Evolutionary conservation across 2,329 filamentous ascomycete genomes (phyloP).

Genomic region (Ophidiomyces ophidiicola): DNA sequence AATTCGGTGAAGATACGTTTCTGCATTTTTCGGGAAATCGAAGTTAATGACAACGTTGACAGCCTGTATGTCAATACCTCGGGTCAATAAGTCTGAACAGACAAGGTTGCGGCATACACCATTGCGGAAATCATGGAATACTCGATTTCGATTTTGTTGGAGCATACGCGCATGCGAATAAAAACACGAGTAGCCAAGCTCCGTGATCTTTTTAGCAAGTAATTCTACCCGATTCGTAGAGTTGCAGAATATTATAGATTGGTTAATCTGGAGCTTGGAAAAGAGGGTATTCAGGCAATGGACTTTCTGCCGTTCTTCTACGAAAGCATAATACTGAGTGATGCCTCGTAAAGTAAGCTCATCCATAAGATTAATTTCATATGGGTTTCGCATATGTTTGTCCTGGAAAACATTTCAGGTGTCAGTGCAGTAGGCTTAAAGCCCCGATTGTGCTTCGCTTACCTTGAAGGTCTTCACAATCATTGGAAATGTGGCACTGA

Average conservation of each 20-base stretch:
- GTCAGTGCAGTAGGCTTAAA: not conserved
- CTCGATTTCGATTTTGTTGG: slow-evolving; percentile 85
- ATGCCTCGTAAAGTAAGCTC: slow-evolving; percentile 96
- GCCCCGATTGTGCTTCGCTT: slow-evolving; percentile 9
- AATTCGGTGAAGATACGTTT: slow-evolving; percentile 96
- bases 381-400: slow-evolving; percentile 91
- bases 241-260: slow-evolving; percentile 99
- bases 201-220: slow-evolving; percentile 97
- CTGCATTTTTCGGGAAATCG: slow-evolving; percentile 97
- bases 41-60: slow-evolving; percentile 99
- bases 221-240: slow-evolving; percentile 97
- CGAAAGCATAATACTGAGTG: slow-evolving; percentile 97
- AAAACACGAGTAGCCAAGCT: slow-evolving; percentile 97
- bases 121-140: slow-evolving; percentile 98
- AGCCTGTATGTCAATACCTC: slow-evolving; percentile 98
- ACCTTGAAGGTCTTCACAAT: slow-evolving; percentile 90
- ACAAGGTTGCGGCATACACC: slow-evolving; percentile 96
- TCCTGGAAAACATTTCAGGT: slow-evolving; percentile 44
- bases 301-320: slow-evolving; percentile 98
- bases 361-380: slow-evolving; percentile 99
- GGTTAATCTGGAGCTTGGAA: slow-evolving; percentile 98
- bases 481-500: slow-evolving; percentile 93
- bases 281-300: slow-evolving; percentile 98
- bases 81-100: slow-evolving; percentile 91
- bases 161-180: slow-evolving; percentile 98